Base-by-base conservation (phyloP, 1,284 basidiomycete genomes). In the Cutaneotrichosporon sp. region DNA sequence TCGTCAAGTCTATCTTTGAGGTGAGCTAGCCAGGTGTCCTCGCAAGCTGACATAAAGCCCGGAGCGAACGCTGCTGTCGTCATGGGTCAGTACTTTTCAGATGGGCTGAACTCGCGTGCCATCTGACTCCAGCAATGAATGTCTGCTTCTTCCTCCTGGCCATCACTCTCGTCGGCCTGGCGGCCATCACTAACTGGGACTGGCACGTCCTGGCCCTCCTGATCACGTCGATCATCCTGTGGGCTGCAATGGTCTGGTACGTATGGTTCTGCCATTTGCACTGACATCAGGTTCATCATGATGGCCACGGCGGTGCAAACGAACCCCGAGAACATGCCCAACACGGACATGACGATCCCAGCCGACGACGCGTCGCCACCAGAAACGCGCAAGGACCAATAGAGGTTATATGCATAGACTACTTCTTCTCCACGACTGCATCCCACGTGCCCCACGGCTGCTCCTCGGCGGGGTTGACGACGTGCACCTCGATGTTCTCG, bases 401-500 rank as follows among this genome's bases (percentile, higher is more conserved):
- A 46, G 56, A 47, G 36, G 55, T 31, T 34, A 42, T 32, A 60
- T 60, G 56, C 40, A 59, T 32, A 36, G 60, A 40, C 56, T 62
- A 60, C 47, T 38, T 60, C 40, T 58, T 32, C 61, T 51, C 64
- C 71, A 79, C 69, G 9, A 79, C 64, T 2, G 70, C 69, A 14
- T 61, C 60, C 80, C 80, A 80, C 18, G 65, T 38, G n/a, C 77
- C 78, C 80, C 80, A 80, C 38, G 67, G 60, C 47, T 67, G 66
- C 30, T 64, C 56, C 49, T 62, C 64, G 2, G 13, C 49, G 66
- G 38, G 63, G 67, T 13, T 63, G 69, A 68, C 64, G 30, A 67
- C 56, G 30, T 80, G 65, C 21, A 82, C 53, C 65, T 82, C 81
- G 21, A 82, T 76, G 64, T 80, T 81, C 72, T 79, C 78, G 58